Evolutionary conservation across 192 early-diverging fungal species (phyloP).

Genomic region (Coemansia reversa): DNA sequence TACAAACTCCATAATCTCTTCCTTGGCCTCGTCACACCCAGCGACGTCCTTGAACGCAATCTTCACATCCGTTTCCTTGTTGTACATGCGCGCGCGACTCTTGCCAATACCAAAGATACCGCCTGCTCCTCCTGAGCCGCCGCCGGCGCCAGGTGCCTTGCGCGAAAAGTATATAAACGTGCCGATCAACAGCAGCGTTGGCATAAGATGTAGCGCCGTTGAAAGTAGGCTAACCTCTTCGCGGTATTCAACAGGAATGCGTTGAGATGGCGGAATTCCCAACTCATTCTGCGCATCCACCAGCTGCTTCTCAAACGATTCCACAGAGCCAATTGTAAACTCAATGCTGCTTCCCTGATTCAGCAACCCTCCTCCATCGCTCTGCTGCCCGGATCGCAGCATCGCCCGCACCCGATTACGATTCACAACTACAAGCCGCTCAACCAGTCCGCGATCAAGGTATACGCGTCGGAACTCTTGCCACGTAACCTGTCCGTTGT

Average conservation of each 20-base stretch:
- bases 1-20: slow-evolving; percentile 99
- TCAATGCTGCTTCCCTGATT: slow-evolving; percentile 27
- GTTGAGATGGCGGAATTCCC: slow-evolving; percentile 82
- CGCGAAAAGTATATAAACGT: slow-evolving; percentile 84
- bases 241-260: slow-evolving; percentile 89
- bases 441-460: slow-evolving; percentile 90
- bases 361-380: slow-evolving; percentile 3
- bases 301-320: slow-evolving; percentile 90
- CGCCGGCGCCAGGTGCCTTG: slow-evolving; percentile 68
- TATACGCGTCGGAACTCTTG: slow-evolving; percentile 88
- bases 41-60: slow-evolving; percentile 99
- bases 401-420: slow-evolving; percentile 79
- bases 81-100: slow-evolving; percentile 93
- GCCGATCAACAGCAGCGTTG: slow-evolving; percentile 88
- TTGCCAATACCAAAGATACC: slow-evolving; percentile 98
- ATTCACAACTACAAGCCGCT: slow-evolving; percentile 87
- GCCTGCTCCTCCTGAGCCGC: slow-evolving; percentile 60
- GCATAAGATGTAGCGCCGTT: slow-evolving; percentile 86
- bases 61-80: slow-evolving; percentile 93
- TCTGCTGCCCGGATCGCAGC: slow-evolving; percentile 38
- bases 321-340: slow-evolving; percentile 93
- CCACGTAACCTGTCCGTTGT: slow-evolving; percentile 75
- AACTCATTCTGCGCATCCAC: slow-evolving; percentile 89
- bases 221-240: slow-evolving; percentile 74
- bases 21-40: slow-evolving; percentile 98